Base-by-base conservation (phyloP, 192 early-diverging fungal genomes). In the Entomortierella parvispora region DNA sequence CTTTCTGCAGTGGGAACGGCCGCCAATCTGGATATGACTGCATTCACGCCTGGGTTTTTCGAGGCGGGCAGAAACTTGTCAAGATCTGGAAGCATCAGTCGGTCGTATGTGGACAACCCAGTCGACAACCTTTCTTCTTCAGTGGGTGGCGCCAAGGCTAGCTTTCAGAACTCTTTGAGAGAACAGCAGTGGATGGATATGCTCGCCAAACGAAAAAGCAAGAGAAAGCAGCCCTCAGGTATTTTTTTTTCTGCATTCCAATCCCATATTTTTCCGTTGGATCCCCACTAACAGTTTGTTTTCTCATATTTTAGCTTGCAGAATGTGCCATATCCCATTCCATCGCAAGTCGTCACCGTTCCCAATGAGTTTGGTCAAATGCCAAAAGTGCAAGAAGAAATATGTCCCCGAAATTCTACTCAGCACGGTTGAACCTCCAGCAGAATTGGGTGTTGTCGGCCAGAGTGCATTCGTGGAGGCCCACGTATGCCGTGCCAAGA, bases 1-100 rank as follows among this genome's bases (percentile, higher is more conserved):
- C 80, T 94, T 20, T 83, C 90, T 7, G 92, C 89, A 29, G 82
- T 80, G 37, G 93, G 93, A n/a, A 94, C 93, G 15, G 93, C 93
- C 0, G 91, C 89, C 20, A 83, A 83, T 17, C 47, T 88, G n/a
- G 87, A 85, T 25, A 66, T 93, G 68, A 84, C 89, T 31, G 68
- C 85, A 4, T 79, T 77, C 50, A 74, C 79, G 14, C 71, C 79
- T 26, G 69, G 69, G 9, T 68, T 80, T 18, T 70, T 68, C 42
- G 68, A 68, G 32, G 10, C 44, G 1, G 50, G 31, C 65, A 68
- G 31, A 25, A 77, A 77, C 55, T 26, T 77, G 12, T 77, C 74
- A 2, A 58, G 74, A 1, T 77, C 74, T n/a, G 74, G 74, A 11
- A 77, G 74, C 20, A 77, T 77, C 33, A 64, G 54, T 28, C 59